Evolutionary conservation across 805 yeast genomes (phyloP), one percentile per base, ranked within the genome.

Genomic region (Saccharomycopsis capsularis): DNA sequence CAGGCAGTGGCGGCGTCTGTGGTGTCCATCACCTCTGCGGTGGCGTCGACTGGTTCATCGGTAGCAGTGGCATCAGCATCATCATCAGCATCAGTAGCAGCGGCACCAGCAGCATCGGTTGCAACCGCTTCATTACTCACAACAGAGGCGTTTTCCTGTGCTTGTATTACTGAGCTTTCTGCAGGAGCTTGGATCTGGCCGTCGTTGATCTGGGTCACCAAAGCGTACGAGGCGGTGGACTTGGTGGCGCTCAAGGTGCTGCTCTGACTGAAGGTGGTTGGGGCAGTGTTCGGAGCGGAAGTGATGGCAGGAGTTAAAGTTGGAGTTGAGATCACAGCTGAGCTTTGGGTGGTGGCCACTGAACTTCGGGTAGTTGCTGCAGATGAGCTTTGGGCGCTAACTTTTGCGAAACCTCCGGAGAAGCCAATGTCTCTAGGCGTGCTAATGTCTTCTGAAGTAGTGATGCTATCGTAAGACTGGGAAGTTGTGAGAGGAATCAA

Each of bases 111-210:
- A 27, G 13, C 32, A 7, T 27, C 13, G 32, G 32, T 27, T 27
- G 32, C 32, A 13, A 18, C n/a, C 9, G 39, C 9, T 16, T 18
- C 39, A 16, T 9, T 36, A 18, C 16, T 18, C 9, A 11, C 39
- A 7, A 36, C 9, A 18, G 39, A 11, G 39, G 39, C 39, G 13
- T 27, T 27, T 7, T n/a, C 13, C 13, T 27, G 11, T 27, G 32
- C 13, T 27, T 13, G 11, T 7, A 13, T 27, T 27, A 13, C 11
- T 27, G 32, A 7, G 7, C 11, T 7, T 27, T 27, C 32, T 27
- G 38, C 38, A 9, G 64, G 47, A 29, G 63, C 63, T 56, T 61
- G 63, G 43, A 61, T 54, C 53, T 61, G 65, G 45, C 65, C 65
- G 46, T 62, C 66, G 44, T 53, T 16, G 35, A 60, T 60, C 54